Conservation (phyloP, 441 rosid genomes). For the Pelargonium myrrhifolium region DNA sequence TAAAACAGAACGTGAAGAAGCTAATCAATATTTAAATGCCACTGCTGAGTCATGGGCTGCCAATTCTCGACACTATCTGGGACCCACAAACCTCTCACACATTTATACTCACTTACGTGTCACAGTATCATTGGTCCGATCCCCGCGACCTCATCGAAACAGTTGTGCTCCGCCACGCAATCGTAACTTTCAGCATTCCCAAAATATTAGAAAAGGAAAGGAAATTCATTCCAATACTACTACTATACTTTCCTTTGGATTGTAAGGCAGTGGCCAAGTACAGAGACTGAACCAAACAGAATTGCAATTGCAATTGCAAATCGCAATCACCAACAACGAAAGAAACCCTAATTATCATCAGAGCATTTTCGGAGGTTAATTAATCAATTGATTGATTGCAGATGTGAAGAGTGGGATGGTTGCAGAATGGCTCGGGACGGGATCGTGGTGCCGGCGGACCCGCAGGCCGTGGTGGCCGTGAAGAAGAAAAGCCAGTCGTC, state of each 20-base stretch:
- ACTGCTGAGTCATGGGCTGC: no score
- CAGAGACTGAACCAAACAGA: neutral
- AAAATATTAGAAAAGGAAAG: no score
- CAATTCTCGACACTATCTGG: neutral
- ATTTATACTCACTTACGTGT: neutral
- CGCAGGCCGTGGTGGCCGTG: conserved; percentile 27
- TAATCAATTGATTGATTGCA: no score
- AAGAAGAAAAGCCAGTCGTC: conserved; percentile 62
- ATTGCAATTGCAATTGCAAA: no score
- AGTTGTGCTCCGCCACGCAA: neutral
- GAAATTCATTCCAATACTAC: no score
- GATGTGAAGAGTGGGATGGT: conserved; percentile 29
- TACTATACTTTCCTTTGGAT: neutral
- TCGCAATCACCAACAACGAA: no score
- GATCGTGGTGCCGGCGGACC: conserved; percentile 66
- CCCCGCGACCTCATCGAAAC: neutral
- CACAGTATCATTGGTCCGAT: neutral
- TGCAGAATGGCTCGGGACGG: conserved; percentile 58
- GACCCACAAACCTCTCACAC: neutral
- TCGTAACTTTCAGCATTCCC: neutral
- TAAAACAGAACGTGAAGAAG: no score
- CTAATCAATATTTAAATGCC: no score
- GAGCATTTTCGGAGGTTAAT: neutral
- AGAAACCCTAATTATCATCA: no score
- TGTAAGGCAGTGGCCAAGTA: neutral